Percentiles rank a stretch among this genome's conserved stretches.
phyloP scores from a whole-genome alignment of 2,329 filamentous ascomycete species.

The Elsinoe australis region DNA sequence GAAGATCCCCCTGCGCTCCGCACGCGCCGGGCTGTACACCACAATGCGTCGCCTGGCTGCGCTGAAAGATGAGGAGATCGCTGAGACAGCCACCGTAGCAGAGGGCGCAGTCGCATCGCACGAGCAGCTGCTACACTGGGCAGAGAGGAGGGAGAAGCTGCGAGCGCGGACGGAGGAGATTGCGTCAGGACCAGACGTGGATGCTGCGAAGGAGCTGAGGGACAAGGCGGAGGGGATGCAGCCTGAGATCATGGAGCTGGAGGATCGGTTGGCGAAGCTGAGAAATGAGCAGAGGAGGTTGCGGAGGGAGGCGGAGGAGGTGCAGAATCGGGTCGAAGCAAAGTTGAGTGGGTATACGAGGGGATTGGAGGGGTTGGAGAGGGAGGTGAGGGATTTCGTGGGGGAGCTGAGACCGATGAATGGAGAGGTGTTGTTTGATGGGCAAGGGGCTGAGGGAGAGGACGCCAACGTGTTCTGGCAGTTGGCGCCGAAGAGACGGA shows the following conservation, averaged over 20 bases:
- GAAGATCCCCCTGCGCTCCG: constrained; percentile 51
- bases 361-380: constrained; percentile 58
- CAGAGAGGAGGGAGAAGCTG: constrained; percentile 48
- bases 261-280: constrained; percentile 55
- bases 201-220: constrained; percentile 46
- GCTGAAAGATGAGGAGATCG: constrained; percentile 62
- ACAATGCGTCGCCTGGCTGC: constrained; percentile 57
- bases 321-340: constrained; percentile 59
- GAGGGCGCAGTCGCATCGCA: constrained; percentile 51
- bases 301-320: constrained; percentile 52
- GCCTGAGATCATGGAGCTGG: constrained; percentile 58
- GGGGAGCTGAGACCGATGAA: constrained; percentile 28
- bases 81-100: constrained; percentile 51
- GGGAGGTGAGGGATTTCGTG: constrained; percentile 54
- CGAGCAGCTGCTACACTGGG: constrained; percentile 51
- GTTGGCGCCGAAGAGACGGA: constrained; percentile 59
- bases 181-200: constrained; percentile 49
- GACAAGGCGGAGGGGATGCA: constrained; percentile 48
- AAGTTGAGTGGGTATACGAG: constrained; percentile 64
- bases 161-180: constrained; percentile 49
- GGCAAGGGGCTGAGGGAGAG: not conserved
- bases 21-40: constrained; percentile 56
- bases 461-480: constrained; percentile 26
- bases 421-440: constrained; percentile 2
- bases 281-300: constrained; percentile 54